Evolutionary conservation across 495 filamentous ascomycete genomes (phyloP).

Genomic region (Lophiostoma macrostomum): DNA sequence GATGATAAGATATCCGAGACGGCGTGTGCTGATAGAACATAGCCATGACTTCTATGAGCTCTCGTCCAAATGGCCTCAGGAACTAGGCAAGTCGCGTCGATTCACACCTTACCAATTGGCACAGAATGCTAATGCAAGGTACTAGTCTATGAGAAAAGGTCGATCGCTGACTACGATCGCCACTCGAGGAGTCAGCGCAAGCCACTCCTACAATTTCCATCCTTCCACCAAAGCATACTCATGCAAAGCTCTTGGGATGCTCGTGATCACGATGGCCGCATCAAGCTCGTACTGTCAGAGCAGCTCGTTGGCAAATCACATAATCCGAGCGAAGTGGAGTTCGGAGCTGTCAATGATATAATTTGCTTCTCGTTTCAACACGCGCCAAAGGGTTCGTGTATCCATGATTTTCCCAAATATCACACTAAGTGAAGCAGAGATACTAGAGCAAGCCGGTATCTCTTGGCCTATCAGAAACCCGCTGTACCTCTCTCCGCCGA

Average conservation of each 20-base stretch:
- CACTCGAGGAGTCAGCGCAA: conserved; percentile 12
- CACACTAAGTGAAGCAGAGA: conserved; percentile 47
- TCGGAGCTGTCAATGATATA: conserved; percentile 44
- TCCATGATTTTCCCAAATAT: conserved; percentile 18
- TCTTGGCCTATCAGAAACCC: conserved; percentile 80
- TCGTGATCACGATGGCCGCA: conserved; percentile 65
- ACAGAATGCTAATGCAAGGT: too few species aligned
- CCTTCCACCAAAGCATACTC: conserved; percentile 69
- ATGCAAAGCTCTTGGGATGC: conserved; percentile 71
- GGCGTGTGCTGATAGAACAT: not conserved
- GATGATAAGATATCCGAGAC: conserved; percentile 23
- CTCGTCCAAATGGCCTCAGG: conserved; percentile 30
- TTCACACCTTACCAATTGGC: too few species aligned
- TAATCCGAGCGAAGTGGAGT: conserved; percentile 3
- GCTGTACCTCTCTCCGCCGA: conserved; percentile 42
- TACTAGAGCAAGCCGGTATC: conserved; percentile 73
- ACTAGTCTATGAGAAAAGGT: conserved; percentile 39
- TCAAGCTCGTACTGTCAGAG: conserved; percentile 76
- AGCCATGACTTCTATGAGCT: conserved; percentile 27
- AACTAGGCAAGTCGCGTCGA: conserved; percentile 23
- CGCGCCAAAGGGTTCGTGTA: conserved; percentile 66
- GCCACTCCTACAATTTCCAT: conserved; percentile 62
- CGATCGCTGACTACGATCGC: not conserved
- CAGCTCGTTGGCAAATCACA: conserved; percentile 15
- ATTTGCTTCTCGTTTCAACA: conserved; percentile 84